A percentile compares a stretch with the other conserved stretches of the same genome.
These are phyloP conservation scores for Asterella californica DNA, from an alignment of 225 moss, liverwort and hornwort genomes.

Conservation along the genomic window DNA sequence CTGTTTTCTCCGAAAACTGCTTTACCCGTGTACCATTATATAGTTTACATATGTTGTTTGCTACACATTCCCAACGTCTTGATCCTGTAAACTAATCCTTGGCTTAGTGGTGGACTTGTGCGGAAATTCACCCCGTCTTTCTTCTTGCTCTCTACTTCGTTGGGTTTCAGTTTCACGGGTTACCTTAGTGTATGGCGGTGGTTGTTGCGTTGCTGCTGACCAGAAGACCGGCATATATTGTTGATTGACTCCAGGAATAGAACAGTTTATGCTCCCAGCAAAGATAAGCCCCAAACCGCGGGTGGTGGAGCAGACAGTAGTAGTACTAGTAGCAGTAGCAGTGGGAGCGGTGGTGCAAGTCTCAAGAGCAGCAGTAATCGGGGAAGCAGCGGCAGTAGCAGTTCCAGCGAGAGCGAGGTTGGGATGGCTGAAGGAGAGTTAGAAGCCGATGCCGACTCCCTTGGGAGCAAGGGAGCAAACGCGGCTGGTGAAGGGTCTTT, in stretches of 20 bases:
- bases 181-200: too few relatives aligned
- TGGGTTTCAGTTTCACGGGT: too few relatives aligned
- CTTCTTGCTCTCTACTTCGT: too few relatives aligned
- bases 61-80: too few relatives aligned
- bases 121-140: too few relatives aligned
- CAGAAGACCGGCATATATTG: not conserved
- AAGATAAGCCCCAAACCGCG: constrained; percentile 50
- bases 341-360: constrained; percentile 66
- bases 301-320: constrained; percentile 56
- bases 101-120: too few relatives aligned
- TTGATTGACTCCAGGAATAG: constrained; percentile 43
- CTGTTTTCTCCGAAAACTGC: too few relatives aligned
- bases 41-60: too few relatives aligned
- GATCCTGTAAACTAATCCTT: too few relatives aligned
- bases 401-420: constrained; percentile 82
- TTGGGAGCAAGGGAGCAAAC: constrained; percentile 65
- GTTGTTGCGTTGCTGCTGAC: too few relatives aligned
- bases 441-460: constrained; percentile 90
- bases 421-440: constrained; percentile 66
- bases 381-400: constrained; percentile 67
- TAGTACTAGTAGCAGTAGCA: constrained; percentile 74
- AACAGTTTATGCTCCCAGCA: constrained; percentile 43
- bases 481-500: constrained; percentile 40
- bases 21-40: too few relatives aligned
- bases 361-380: constrained; percentile 82